phyloP scores from a whole-genome alignment of 805 yeast genomes.

The Nakazawaea ishiwadae region DNA sequence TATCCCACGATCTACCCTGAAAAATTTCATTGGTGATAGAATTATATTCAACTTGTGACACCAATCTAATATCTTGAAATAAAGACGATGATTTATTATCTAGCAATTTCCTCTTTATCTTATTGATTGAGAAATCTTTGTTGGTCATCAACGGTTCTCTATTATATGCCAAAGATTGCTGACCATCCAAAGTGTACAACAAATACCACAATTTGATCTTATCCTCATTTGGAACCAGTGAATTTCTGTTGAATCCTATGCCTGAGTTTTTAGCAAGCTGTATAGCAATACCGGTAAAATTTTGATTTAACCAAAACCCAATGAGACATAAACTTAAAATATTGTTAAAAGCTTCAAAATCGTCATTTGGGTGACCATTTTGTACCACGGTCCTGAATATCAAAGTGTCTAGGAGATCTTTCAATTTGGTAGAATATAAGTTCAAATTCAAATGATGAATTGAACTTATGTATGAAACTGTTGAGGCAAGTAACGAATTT shows the following conservation, averaged over 20 bases:
- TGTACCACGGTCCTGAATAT: constrained; percentile 26
- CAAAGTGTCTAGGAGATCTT: constrained; percentile 23
- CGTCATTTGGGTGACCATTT: constrained; percentile 20
- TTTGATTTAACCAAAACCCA: constrained; percentile 65
- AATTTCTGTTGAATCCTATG: constrained; percentile 25
- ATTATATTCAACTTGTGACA: constrained; percentile 65
- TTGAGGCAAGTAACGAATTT: constrained; percentile 49
- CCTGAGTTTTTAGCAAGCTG: constrained; percentile 57
- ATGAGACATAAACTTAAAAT: constrained; percentile 61
- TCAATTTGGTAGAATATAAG: constrained; percentile 21
- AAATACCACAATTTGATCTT: constrained; percentile 62
- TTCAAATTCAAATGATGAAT: constrained; percentile 46
- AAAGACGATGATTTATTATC: constrained; percentile 15
- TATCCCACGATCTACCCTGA: constrained; percentile 55
- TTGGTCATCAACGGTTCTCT: constrained; percentile 52
- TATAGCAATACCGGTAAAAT: constrained; percentile 65
- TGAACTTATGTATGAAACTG: constrained; percentile 59
- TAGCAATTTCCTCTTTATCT: constrained; percentile 8
- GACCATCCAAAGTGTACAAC: constrained; percentile 62
- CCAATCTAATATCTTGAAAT: constrained; percentile 49
- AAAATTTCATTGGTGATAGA: constrained; percentile 58
- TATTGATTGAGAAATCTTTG: constrained; percentile 35
- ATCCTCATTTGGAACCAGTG: constrained; percentile 30
- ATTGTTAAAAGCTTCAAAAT: constrained; percentile 50
- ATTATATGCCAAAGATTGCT: constrained; percentile 57